phyloP scores from a whole-genome alignment of 2,329 filamentous ascomycete genomes.

The Colletotrichum lindemuthianum region DNA sequence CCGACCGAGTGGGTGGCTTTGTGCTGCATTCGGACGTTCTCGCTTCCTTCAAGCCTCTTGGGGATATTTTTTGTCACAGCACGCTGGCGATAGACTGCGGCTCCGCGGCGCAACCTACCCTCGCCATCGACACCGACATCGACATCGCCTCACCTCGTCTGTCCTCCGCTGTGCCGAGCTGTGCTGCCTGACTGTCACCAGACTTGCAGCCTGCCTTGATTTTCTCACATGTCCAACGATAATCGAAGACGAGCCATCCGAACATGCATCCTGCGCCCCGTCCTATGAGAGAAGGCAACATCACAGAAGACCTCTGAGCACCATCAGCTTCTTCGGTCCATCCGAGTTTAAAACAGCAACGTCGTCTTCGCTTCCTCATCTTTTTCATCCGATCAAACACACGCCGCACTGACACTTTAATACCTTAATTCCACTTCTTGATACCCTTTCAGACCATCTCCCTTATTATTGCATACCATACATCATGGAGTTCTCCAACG shows the following conservation, averaged over 20 bases:
- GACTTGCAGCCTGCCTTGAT: too few relatives aligned
- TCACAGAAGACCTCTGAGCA: neutral
- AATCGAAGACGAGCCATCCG: too few relatives aligned
- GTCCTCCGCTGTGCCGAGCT: constrained; percentile 1
- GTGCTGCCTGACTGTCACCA: too few relatives aligned
- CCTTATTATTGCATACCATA: neutral
- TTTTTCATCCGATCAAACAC: too few relatives aligned
- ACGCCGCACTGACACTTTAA: constrained; percentile 2
- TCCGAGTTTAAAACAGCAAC: neutral
- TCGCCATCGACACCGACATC: neutral
- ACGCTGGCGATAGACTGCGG: constrained; percentile 11
- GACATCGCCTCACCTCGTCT: constrained; percentile 2
- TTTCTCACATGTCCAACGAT: too few relatives aligned
- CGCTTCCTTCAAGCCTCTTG: neutral
- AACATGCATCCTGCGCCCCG: too few relatives aligned
- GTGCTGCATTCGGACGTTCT: neutral
- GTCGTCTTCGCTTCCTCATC: too few relatives aligned
- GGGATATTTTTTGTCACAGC: constrained; percentile 6
- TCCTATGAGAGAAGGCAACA: too few relatives aligned
- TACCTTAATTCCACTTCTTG: constrained; percentile 8
- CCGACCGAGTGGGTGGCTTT: neutral
- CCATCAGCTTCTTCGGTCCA: neutral
- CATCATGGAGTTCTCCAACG: constrained; percentile 35
- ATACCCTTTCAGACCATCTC: neutral
- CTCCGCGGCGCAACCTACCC: constrained; percentile 11